Percentiles rank a stretch among this genome's conserved stretches.
Conservation (phyloP, 116 monocot species). For the Zostera marina region DNA sequence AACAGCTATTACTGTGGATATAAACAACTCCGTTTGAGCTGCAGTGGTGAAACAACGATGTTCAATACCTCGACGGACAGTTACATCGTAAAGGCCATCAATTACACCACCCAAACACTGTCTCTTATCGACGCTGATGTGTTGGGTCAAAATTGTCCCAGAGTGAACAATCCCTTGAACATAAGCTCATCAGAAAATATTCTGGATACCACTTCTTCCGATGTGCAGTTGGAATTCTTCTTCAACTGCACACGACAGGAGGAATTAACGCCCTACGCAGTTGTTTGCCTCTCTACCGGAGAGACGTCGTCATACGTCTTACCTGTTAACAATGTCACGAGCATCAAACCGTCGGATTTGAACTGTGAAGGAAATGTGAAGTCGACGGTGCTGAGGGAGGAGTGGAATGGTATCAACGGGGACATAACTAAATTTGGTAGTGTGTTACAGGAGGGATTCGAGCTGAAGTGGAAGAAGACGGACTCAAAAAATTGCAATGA, state of each 20-base stretch:
- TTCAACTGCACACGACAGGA: constrained; percentile 12
- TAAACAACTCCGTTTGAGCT: constrained; percentile 5
- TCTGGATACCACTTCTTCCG: neutral
- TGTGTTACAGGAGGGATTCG: neutral
- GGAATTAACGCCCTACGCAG: no score
- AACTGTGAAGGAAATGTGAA: neutral
- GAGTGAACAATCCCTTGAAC: constrained; percentile 3
- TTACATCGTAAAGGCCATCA: constrained; percentile 8
- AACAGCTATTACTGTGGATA: constrained; percentile 9
- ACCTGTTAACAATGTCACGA: no score
- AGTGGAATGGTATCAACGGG: neutral
- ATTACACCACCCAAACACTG: neutral
- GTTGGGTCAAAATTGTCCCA: neutral
- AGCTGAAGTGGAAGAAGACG: neutral
- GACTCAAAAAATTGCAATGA: neutral
- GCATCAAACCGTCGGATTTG: no score
- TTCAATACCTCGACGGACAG: neutral
- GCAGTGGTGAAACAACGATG: constrained; percentile 1
- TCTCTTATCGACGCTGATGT: constrained; percentile 9
- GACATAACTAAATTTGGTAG: neutral
- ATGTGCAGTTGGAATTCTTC: constrained; percentile 14
- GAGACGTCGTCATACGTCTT: constrained; percentile 4
- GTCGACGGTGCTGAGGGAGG: neutral
- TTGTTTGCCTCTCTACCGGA: neutral
- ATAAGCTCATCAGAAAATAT: no score